These are phyloP conservation scores for Saraca asoca DNA, from an alignment of 331 rosid genomes.

Conservation along the genomic window DNA sequence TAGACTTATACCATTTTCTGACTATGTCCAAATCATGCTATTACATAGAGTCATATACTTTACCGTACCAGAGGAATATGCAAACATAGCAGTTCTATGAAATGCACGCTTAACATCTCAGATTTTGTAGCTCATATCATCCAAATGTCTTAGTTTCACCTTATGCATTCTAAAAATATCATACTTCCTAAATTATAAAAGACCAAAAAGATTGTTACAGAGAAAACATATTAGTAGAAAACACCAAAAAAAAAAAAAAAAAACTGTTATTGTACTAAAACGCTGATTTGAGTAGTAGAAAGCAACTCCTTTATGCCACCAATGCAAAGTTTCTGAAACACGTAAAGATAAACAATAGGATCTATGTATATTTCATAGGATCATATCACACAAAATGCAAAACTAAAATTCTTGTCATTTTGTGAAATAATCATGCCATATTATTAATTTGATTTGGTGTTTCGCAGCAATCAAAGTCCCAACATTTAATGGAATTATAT, in stretches of 20 bases:
- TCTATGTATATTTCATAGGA: neutral
- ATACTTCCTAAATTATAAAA: neutral
- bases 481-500: slow-evolving; percentile 10
- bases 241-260: no score
- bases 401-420: neutral
- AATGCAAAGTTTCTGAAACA: slow-evolving; percentile 3
- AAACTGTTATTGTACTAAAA: neutral
- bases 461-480: neutral
- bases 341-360: neutral
- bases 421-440: neutral
- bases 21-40: slow-evolving; percentile 7
- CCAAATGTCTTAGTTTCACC: neutral
- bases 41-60: neutral
- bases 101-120: neutral
- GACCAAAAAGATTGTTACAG: no score
- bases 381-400: neutral
- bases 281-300: neutral
- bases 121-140: neutral
- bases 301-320: neutral
- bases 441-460: neutral
- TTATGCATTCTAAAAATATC: neutral
- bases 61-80: neutral
- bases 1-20: slow-evolving; percentile 8
- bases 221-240: neutral
- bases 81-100: neutral